Conservation (phyloP, 1,284 basidiomycete genomes). For the Naganishia liquefaciens region DNA sequence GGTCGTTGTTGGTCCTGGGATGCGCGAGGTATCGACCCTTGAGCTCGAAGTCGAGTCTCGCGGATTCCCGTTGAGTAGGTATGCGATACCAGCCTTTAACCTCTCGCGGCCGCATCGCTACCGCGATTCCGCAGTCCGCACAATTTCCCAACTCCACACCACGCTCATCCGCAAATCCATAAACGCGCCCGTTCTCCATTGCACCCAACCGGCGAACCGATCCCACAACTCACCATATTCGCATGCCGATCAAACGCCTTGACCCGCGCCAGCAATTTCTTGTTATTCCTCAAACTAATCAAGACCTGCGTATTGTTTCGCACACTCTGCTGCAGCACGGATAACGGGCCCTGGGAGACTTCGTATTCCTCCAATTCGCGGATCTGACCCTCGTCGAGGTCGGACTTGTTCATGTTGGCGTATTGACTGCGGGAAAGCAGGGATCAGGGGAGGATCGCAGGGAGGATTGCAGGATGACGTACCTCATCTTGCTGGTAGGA, state of each 20-base stretch:
- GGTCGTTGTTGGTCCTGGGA: too few species aligned
- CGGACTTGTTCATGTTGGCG: slow-evolving; percentile 93
- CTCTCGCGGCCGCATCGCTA: too few species aligned
- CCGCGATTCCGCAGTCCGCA: too few species aligned
- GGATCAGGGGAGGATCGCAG: neutral
- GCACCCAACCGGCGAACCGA: neutral
- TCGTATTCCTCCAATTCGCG: slow-evolving; percentile 95
- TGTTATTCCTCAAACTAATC: slow-evolving; percentile 96
- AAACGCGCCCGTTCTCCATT: too few species aligned
- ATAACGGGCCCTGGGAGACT: slow-evolving; percentile 93
- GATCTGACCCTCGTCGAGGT: slow-evolving; percentile 94
- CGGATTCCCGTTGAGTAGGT: too few species aligned
- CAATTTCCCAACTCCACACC: too few species aligned
- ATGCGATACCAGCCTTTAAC: too few species aligned
- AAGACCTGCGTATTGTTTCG: slow-evolving; percentile 97
- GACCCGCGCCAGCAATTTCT: slow-evolving; percentile 93
- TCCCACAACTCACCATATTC: slow-evolving; percentile 74
- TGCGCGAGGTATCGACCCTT: too few species aligned
- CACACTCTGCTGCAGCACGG: slow-evolving; percentile 97
- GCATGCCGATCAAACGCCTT: slow-evolving; percentile 99
- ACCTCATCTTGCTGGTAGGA: slow-evolving; percentile 12
- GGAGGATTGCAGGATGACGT: neutral
- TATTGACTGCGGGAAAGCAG: slow-evolving; percentile 71
- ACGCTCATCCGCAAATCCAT: too few species aligned
- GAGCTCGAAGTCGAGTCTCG: too few species aligned